Conservation (phyloP, 2,329 filamentous ascomycete genomes). For the Penicillium sumatraense region DNA sequence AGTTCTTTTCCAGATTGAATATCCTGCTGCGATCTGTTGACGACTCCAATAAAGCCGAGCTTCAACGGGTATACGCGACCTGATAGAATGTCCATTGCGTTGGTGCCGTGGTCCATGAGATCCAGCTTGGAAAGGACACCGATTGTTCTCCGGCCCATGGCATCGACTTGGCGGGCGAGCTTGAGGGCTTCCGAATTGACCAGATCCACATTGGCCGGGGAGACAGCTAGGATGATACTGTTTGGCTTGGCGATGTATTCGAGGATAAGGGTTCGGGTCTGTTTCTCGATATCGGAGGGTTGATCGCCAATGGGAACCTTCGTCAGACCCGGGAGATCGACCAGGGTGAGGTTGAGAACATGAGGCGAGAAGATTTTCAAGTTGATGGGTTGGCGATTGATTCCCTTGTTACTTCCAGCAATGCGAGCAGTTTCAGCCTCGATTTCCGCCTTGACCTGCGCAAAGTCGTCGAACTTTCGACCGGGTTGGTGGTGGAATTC, state of each 20-base stretch:
- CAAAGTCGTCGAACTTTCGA: constrained; percentile 87
- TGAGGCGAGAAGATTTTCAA: constrained; percentile 98
- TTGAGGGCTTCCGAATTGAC: constrained; percentile 98
- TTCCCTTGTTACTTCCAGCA: constrained; percentile 95
- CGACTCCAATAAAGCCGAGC: constrained; percentile 95
- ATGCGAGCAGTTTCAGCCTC: constrained; percentile 96
- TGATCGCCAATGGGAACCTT: constrained; percentile 99
- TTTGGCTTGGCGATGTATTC: constrained; percentile 99
- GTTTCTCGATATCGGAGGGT: constrained; percentile 96
- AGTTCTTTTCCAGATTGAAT: constrained; percentile 97
- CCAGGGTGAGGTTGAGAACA: constrained; percentile 92
- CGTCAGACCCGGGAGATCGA: constrained; percentile 93
- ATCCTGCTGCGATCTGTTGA: constrained; percentile 97
- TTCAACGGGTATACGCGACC: constrained; percentile 96
- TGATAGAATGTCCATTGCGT: constrained; percentile 95
- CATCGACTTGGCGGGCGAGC: constrained; percentile 94
- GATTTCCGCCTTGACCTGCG: constrained; percentile 92
- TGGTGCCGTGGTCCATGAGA: constrained; percentile 98
- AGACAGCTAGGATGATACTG: constrained; percentile 95
- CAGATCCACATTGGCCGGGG: constrained; percentile 95
- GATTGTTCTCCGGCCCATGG: constrained; percentile 91
- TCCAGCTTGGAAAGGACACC: constrained; percentile 97
- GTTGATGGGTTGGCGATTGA: constrained; percentile 96
- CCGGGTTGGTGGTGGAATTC: constrained; percentile 96
- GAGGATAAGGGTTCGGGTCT: constrained; percentile 92